Evolutionary conservation across 2,329 filamentous ascomycete genomes (phyloP), one percentile per base, ranked within the genome.

Genomic region (Neopestalotiopsis sp.): DNA sequence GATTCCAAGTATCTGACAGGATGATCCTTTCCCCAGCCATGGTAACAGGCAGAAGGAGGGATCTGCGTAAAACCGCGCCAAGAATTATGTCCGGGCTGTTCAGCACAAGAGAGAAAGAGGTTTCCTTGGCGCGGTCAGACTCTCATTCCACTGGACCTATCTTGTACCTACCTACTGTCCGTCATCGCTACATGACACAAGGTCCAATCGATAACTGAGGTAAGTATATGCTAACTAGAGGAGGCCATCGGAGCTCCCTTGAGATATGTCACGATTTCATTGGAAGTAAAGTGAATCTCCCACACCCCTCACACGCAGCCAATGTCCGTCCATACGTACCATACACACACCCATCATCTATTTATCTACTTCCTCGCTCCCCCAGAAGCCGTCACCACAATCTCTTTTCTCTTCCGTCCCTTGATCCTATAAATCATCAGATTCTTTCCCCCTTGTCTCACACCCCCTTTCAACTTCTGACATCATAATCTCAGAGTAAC

Each of bases 381-480:
- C 32, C 59, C 34, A 17, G 30, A 62, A 62, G 32, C 32, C 32
- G n/a, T 40, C 32, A 40, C 17, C 32, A 62, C 32, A 52, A n/a
- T 20, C 6, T n/a, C 9, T 17, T 52, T 17, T 13, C 32, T 32
- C 32, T 62, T 20, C 14, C 57, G 13, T 34, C 34, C 32, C 34
- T 40, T 38, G 59, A 40, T 62, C 59, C 59, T 62, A 62, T 32
- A 62, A 38, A 62, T 52, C 45, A 38, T 52, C n/a, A 59, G n/a
- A 62, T 30, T 40, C 30, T 62, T 38, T 38, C 28, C 34, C 59
- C 45, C 45, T 52, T 52, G 45, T 52, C 45, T 52, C 45, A 52
- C 24, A 28, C 3, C 45, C 45, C 45, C 45, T 20, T 52, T 38
- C 28, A 34, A 34, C 24, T 59, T 59, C n/a, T 59, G 30, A 59